Evolutionary conservation across 108 stramenopile species (phyloP).

Genomic region (Stephanodiscus triporus): DNA sequence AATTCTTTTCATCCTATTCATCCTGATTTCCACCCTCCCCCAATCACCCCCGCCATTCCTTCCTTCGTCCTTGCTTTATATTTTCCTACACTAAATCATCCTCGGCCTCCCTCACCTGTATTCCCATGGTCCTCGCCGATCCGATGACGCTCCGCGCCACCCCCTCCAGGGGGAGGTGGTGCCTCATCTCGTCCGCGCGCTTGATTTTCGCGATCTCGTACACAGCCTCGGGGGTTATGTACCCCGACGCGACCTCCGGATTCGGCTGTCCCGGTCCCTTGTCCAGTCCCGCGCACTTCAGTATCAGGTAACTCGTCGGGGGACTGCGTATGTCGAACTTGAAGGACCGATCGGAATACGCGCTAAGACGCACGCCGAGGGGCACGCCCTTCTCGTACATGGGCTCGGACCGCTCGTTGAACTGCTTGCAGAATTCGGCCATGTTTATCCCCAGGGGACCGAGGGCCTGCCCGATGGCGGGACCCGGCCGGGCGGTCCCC

Average conservation of each 20-base stretch:
- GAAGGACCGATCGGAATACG: conserved; percentile 83
- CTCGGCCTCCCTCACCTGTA: conserved; percentile 54
- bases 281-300: conserved; percentile 74
- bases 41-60: not conserved
- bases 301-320: conserved; percentile 83
- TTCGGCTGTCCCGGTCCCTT: conserved; percentile 73
- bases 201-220: conserved; percentile 94
- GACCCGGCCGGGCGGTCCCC: conserved; percentile 83
- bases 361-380: conserved; percentile 71
- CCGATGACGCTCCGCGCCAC: conserved; percentile 83
- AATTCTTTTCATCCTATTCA: no score
- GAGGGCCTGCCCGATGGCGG: conserved; percentile 93
- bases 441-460: conserved; percentile 97
- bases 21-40: not conserved
- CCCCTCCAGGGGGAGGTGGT: conserved; percentile 82
- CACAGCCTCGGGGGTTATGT: conserved; percentile 85
- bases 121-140: conserved; percentile 82
- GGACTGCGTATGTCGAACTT: conserved; percentile 84
- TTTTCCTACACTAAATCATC: conserved; percentile 26
- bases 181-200: conserved; percentile 75
- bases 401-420: conserved; percentile 83
- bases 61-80: not conserved
- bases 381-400: conserved; percentile 77
- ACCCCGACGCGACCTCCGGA: conserved; percentile 63
- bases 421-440: conserved; percentile 95